phyloP scores from a whole-genome alignment of 192 early-diverging fungal genomes.

The Linnemannia schmuckeri region DNA sequence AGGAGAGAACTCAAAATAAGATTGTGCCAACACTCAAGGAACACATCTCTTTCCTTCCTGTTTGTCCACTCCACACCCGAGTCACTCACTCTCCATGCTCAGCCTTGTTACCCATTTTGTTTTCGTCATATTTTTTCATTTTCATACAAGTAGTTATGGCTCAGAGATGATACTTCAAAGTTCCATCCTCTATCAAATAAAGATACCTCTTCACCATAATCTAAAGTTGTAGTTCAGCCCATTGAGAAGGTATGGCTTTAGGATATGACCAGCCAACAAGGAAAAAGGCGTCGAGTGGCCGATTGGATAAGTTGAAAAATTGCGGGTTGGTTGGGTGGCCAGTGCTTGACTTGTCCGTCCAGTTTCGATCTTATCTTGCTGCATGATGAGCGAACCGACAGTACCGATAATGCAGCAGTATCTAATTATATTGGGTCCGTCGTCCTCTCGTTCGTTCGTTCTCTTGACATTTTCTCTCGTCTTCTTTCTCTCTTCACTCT shows the following conservation, averaged over 20 bases:
- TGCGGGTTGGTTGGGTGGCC: background rate
- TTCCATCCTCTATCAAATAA: background rate
- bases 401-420: background rate
- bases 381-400: background rate
- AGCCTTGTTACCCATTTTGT: too few relatives aligned
- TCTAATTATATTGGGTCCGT: background rate
- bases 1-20: background rate
- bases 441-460: background rate
- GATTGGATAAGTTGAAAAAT: background rate
- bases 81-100: too few relatives aligned
- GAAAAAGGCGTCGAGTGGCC: background rate
- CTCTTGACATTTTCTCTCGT: too few relatives aligned
- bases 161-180: too few relatives aligned
- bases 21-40: background rate
- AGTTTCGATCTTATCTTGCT: slow-evolving; percentile 5
- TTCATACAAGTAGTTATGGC: too few relatives aligned
- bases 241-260: background rate
- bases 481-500: background rate
- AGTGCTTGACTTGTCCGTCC: background rate
- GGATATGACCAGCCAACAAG: background rate
- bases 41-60: background rate
- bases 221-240: background rate
- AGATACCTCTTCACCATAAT: background rate
- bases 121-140: too few relatives aligned
- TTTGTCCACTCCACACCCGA: too few relatives aligned